Evolutionary conservation across 2,329 filamentous ascomycete species (phyloP).

Genomic region (Penicillium occitanis): DNA sequence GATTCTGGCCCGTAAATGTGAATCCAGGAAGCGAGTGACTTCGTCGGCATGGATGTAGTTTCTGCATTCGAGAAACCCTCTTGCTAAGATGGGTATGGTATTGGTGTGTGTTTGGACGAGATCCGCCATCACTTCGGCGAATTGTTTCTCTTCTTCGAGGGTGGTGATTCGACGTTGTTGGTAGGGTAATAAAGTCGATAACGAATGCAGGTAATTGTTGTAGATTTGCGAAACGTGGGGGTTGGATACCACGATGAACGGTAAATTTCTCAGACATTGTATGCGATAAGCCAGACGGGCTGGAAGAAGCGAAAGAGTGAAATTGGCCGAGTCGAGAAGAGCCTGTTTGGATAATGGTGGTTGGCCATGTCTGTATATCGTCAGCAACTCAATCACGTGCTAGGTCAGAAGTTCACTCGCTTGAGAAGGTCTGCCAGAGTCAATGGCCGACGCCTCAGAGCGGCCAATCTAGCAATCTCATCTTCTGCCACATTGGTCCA

Average conservation of each 20-base stretch:
- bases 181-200: conserved; percentile 87
- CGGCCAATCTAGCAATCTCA: conserved; percentile 75
- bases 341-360: conserved; percentile 79
- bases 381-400: conserved; percentile 12
- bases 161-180: conserved; percentile 69
- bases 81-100: conserved; percentile 88
- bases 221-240: conserved; percentile 93
- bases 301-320: conserved; percentile 87
- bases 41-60: conserved; percentile 81
- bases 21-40: conserved; percentile 89
- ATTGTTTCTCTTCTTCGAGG: conserved; percentile 82
- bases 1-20: conserved; percentile 89
- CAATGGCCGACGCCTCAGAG: conserved; percentile 73
- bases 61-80: conserved; percentile 88
- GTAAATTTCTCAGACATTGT: conserved; percentile 86
- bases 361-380: conserved; percentile 62
- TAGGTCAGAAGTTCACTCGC: conserved; percentile 49
- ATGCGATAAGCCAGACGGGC: conserved; percentile 92
- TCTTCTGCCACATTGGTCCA: conserved; percentile 63
- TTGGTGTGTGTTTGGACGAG: conserved; percentile 93
- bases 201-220: conserved; percentile 90
- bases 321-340: conserved; percentile 88
- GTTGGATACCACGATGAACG: conserved; percentile 98
- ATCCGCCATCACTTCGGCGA: conserved; percentile 89
- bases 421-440: conserved; percentile 86